These are phyloP conservation scores for Penicillium argentinense DNA, from an alignment of 495 filamentous ascomycete genomes.

Conservation along the genomic window DNA sequence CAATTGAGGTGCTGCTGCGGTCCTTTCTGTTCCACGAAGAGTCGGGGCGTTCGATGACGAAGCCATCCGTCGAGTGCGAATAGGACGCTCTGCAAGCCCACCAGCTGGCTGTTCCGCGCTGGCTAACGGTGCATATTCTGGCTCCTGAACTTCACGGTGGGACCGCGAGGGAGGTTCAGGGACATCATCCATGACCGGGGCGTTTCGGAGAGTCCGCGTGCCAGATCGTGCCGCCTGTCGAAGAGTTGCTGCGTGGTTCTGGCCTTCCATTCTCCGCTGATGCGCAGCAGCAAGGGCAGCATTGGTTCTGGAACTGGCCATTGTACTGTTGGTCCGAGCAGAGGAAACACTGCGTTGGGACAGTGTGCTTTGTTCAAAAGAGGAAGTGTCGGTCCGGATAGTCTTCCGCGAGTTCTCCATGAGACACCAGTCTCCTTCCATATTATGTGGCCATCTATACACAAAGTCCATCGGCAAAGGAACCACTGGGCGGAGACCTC, in stretches of 20 bases:
- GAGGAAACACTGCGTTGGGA: conserved; percentile 30
- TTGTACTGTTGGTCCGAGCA: conserved; percentile 19
- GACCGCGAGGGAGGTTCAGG: conserved; percentile 12
- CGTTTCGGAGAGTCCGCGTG: conserved; percentile 28
- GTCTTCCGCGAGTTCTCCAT: conserved; percentile 29
- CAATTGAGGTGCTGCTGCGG: conserved; percentile 23
- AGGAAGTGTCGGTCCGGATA: conserved; percentile 29
- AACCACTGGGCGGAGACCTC: conserved; percentile 65
- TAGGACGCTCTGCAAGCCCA: conserved; percentile 45
- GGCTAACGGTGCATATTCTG: conserved; percentile 7
- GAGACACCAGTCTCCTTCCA: conserved; percentile 44
- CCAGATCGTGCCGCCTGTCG: conserved; percentile 44
- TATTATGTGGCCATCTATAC: conserved; percentile 52
- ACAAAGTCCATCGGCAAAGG: conserved; percentile 68
- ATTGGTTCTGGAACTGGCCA: conserved; percentile 38
- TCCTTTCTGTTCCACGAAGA: conserved; percentile 30
- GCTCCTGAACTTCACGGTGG: conserved; percentile 21
- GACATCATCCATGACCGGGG: conserved; percentile 32
- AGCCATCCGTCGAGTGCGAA: conserved; percentile 38
- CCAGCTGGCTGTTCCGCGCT: conserved; percentile 16
- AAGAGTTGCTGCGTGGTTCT: conserved; percentile 49
- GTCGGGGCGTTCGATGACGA: conserved; percentile 39
- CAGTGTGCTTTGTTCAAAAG: conserved; percentile 32
- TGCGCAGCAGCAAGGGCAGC: conserved; percentile 44
- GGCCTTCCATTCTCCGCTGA: conserved; percentile 39